A percentile compares a stretch with the other conserved stretches of the same genome.
phyloP scores from a whole-genome alignment of 2,329 filamentous ascomycete species.

The Gremmenia infestans region DNA sequence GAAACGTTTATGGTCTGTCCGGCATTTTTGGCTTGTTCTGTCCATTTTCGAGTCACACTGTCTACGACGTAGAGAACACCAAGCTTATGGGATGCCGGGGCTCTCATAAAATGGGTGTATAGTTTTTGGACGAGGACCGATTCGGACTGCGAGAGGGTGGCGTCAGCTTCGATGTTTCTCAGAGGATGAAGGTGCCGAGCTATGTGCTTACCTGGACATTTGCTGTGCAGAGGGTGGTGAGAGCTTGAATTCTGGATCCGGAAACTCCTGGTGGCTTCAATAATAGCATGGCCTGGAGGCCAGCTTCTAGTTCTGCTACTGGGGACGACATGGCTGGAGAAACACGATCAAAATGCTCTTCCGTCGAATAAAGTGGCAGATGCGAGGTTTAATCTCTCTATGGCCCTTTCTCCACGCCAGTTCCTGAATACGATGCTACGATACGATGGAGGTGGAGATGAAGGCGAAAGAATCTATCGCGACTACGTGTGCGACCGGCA shows the following conservation, averaged over 20 bases:
- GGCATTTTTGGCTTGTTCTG: constrained; percentile 85
- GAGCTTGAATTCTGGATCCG: constrained; percentile 80
- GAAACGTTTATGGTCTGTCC: constrained; percentile 76
- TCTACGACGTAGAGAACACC: constrained; percentile 99
- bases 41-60: constrained; percentile 98
- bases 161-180: constrained; percentile 11
- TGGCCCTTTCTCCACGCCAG: constrained; percentile 15
- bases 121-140: constrained; percentile 93
- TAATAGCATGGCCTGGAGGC: constrained; percentile 84
- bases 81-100: constrained; percentile 91
- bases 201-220: constrained; percentile 75
- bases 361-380: constrained; percentile 11
- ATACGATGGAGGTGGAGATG: constrained; percentile 23
- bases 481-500: constrained; percentile 21
- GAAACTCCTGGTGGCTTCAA: constrained; percentile 93
- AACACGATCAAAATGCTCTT: constrained; percentile 4
- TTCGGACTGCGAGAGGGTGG: constrained; percentile 63
- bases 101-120: constrained; percentile 95
- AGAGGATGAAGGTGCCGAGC: background rate
- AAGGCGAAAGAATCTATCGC: constrained; percentile 12
- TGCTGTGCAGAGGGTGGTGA: constrained; percentile 81
- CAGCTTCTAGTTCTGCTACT: constrained; percentile 85
- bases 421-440: constrained; percentile 24
- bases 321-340: constrained; percentile 62
- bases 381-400: constrained; percentile 22